Conservation (phyloP, 192 early-diverging fungal genomes). For the Phycomyces nitens region DNA sequence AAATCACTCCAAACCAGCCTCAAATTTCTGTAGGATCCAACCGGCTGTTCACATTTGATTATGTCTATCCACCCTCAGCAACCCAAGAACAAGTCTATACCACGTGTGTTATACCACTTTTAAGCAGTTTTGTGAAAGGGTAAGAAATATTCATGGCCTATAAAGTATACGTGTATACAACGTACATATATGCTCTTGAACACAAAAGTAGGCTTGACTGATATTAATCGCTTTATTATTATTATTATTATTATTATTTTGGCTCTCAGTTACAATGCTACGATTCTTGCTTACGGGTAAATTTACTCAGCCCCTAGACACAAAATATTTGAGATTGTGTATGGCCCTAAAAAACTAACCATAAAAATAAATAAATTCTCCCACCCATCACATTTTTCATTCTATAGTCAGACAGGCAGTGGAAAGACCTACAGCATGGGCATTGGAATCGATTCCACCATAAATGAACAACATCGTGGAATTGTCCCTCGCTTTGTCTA, state of each 20-base stretch:
- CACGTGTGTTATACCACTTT: conserved; percentile 54
- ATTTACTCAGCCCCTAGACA: conserved; percentile 25
- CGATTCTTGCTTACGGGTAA: conserved; percentile 86
- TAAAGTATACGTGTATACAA: not conserved
- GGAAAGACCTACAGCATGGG: conserved; percentile 98
- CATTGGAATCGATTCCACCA: conserved; percentile 48
- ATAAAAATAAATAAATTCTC: too few relatives aligned
- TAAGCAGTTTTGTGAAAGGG: conserved; percentile 70
- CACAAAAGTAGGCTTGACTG: not conserved
- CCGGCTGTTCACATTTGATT: conserved; percentile 64
- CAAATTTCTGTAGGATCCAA: conserved; percentile 58
- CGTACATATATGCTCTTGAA: too few relatives aligned
- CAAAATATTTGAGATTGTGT: too few relatives aligned
- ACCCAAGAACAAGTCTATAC: conserved; percentile 58
- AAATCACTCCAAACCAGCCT: conserved; percentile 50
- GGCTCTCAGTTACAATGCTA: conserved; percentile 72
- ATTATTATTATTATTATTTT: not conserved
- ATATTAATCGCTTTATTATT: not conserved
- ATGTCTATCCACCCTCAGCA: conserved; percentile 55
- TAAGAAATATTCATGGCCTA: conserved; percentile 26
- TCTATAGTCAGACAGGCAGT: conserved; percentile 74
- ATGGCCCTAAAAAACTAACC: too few relatives aligned
- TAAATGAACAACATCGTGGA: conserved; percentile 22
- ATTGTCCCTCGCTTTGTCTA: conserved; percentile 70
- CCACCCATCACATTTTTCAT: not conserved